Evolutionary conservation across 2,329 filamentous ascomycete species (phyloP).

Genomic region (Pleurostoma richardsiae): DNA sequence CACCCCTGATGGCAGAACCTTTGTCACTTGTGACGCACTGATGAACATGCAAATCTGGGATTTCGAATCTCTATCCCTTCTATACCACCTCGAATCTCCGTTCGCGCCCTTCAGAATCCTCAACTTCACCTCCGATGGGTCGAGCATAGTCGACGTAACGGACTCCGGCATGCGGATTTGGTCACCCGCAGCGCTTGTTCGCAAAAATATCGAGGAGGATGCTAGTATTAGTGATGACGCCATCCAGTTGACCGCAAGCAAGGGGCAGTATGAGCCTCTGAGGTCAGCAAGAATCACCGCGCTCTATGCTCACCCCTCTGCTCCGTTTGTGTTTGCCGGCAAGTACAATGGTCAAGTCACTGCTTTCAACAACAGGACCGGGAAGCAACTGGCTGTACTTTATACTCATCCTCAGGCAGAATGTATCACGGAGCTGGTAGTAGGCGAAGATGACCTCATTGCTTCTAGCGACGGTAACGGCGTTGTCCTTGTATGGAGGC

Average conservation of each 20-base stretch:
- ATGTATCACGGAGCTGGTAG: slow-evolving; percentile 2
- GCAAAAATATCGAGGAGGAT: slow-evolving; percentile 14
- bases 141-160: slow-evolving; percentile 12
- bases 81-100: slow-evolving; percentile 12
- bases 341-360: slow-evolving; percentile 10
- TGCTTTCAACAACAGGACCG: slow-evolving; percentile 7
- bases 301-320: slow-evolving; percentile 7
- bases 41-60: slow-evolving; percentile 15
- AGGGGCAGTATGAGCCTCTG: slow-evolving; percentile 9
- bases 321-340: slow-evolving; percentile 9
- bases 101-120: slow-evolving; percentile 9
- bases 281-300: slow-evolving; percentile 9
- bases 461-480: slow-evolving; percentile 6
- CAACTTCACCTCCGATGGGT: slow-evolving; percentile 13
- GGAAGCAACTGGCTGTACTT: slow-evolving; percentile 1
- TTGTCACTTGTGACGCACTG: slow-evolving; percentile 10
- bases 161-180: slow-evolving; percentile 15
- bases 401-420: slow-evolving; percentile 8
- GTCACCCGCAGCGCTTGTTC: slow-evolving; percentile 13
- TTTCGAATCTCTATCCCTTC: slow-evolving; percentile 12
- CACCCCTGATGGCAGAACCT: slow-evolving; percentile 12
- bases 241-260: slow-evolving; percentile 1
- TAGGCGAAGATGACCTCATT: slow-evolving; percentile 3
- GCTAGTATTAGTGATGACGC: slow-evolving; percentile 9
- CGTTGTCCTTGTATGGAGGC: slow-evolving; percentile 4